These are phyloP conservation scores for Cyclotella baltica DNA, from an alignment of 108 stramenopile genomes.

Conservation along the genomic window DNA sequence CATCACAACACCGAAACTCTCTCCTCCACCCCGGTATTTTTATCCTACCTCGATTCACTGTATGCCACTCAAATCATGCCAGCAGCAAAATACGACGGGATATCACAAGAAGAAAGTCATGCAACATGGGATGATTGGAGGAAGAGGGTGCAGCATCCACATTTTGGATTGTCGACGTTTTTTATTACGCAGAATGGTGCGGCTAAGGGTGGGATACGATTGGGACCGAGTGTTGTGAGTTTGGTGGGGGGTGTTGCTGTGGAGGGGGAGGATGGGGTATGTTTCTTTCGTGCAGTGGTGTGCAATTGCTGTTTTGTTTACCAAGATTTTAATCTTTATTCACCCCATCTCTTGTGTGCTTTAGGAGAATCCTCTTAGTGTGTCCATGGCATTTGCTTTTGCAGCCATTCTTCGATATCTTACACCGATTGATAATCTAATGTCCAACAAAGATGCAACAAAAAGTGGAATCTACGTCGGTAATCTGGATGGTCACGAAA, in stretches of 20 bases:
- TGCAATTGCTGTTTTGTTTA: too few relatives aligned
- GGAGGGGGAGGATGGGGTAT: neutral
- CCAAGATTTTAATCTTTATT: too few relatives aligned
- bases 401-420: constrained; percentile 86
- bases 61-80: constrained; percentile 78
- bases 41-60: constrained; percentile 76
- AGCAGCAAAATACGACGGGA: constrained; percentile 36
- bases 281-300: neutral
- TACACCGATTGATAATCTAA: constrained; percentile 55
- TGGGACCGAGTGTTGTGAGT: constrained; percentile 75
- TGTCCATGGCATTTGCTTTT: constrained; percentile 81
- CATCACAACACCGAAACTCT: constrained; percentile 55
- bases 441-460: neutral
- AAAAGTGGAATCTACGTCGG: constrained; percentile 60
- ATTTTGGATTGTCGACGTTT: constrained; percentile 90
- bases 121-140: constrained; percentile 86
- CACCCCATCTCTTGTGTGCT: too few relatives aligned
- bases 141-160: constrained; percentile 72
- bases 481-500: constrained; percentile 57
- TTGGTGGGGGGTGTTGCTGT: constrained; percentile 41
- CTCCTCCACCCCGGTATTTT: constrained; percentile 23
- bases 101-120: constrained; percentile 50
- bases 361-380: constrained; percentile 39
- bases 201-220: constrained; percentile 88
- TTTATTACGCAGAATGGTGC: constrained; percentile 94